Evolutionary conservation across 2,329 filamentous ascomycete genomes (phyloP), one percentile per base, ranked within the genome.

Genomic region (Hypoxylon sp.): DNA sequence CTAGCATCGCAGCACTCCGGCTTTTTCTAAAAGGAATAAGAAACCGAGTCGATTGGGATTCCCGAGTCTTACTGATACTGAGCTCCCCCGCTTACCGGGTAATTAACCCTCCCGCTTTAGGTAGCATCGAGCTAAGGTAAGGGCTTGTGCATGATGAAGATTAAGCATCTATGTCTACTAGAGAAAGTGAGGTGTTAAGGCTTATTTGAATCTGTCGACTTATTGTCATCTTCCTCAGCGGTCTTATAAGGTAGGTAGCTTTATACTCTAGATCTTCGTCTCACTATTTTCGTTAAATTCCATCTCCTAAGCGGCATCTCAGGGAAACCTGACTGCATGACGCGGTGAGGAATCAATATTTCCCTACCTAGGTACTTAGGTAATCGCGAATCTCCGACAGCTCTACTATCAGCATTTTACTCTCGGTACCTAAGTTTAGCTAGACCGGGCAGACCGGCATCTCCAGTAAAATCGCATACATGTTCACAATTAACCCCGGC

Each of bases 51-150:
- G 14, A 32, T 34, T 28, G 3, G 25, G 32, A 10, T 13, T 48
- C 17, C 30, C n/a, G 34, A n/a, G 34, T 60, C 19, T 11, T 38
- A 11, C 14, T 17, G 2, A 21, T 52, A 45, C 17, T 36, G 9
- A 9, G 36, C 19, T 51, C 53, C 61, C 53, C 53, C 61, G 55
- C 61, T 59, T 53, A 30, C 38, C 53, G 61, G 61, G 6, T 64
- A 64, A 64, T 59, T 48, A 19, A 4, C 9, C 19, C 3, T 34
- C 21, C 4, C 32, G 32, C n/a, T 32, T 23, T 46, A 10, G 34
- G 60, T 52, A 36, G 11, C 32, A 55, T 49, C 13, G 17, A 46
- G 5, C n/a, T 32, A 32, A 17, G 13, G n/a, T 45, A 28, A 17
- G 21, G 4, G 7, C 38, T n/a, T 19, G n/a, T 5, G 13, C 7